Evolutionary conservation across 2,329 filamentous ascomycete species (phyloP).

Genomic region (Podosphaera aphanis): DNA sequence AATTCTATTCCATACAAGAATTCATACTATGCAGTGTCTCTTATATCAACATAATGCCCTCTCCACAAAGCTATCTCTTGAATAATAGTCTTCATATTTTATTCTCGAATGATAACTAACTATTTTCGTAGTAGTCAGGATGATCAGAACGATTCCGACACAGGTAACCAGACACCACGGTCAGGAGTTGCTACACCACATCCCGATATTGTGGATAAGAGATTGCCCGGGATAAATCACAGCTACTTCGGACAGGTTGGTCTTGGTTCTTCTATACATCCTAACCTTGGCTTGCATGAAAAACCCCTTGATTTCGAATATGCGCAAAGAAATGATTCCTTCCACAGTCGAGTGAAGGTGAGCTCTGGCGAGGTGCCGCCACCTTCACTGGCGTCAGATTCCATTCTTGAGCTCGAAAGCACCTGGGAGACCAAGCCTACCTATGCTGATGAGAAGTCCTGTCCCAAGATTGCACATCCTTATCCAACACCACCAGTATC

Average conservation of each 20-base stretch:
- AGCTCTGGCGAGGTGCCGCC: conserved; percentile 8
- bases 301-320: conserved; percentile 9
- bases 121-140: conserved; percentile 26
- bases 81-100: background rate
- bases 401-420: conserved; percentile 9
- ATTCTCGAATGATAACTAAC: conserved; percentile 12
- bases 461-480: conserved; percentile 15
- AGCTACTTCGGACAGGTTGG: conserved; percentile 99
- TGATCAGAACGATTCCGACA: conserved; percentile 53
- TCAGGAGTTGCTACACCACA: conserved; percentile 83
- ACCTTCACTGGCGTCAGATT: conserved; percentile 10
- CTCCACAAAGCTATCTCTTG: background rate
- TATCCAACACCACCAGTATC: conserved; percentile 37
- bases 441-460: conserved; percentile 9
- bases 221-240: conserved; percentile 78
- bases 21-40: too few species aligned
- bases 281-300: conserved; percentile 13
- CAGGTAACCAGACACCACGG: conserved; percentile 47
- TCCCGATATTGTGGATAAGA: conserved; percentile 83
- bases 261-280: conserved; percentile 42
- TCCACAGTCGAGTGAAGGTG: conserved; percentile 7
- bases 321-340: conserved; percentile 8
- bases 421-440: conserved; percentile 9
- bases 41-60: background rate
- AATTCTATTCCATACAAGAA: too few species aligned